phyloP scores from a whole-genome alignment of 2,329 filamentous ascomycete genomes.

The Aspergillus sp. region DNA sequence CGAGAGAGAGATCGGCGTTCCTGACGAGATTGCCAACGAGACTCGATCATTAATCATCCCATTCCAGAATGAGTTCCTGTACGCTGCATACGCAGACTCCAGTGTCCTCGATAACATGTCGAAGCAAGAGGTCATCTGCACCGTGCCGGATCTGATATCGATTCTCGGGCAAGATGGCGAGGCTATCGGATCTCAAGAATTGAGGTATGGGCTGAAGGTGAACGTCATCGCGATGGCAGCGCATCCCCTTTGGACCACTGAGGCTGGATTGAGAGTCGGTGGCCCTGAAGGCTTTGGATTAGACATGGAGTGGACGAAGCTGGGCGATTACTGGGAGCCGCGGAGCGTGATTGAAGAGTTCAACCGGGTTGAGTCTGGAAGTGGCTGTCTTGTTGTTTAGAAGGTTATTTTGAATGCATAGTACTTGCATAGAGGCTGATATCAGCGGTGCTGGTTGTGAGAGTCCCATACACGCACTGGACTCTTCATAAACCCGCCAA shows the following conservation, averaged over 20 bases:
- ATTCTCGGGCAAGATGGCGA: conserved; percentile 46
- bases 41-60: conserved; percentile 15
- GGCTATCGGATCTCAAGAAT: conserved; percentile 50
- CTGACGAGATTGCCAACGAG: conserved; percentile 8
- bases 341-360: background rate
- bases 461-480: too few species aligned
- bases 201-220: conserved; percentile 52
- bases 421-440: too few species aligned
- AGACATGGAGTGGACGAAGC: background rate
- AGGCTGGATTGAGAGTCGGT: conserved; percentile 37
- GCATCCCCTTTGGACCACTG: conserved; percentile 49
- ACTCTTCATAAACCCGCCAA: too few species aligned
- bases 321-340: background rate
- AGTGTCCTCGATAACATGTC: background rate
- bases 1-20: background rate
- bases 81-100: conserved; percentile 18
- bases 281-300: conserved; percentile 40
- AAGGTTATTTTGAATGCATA: background rate
- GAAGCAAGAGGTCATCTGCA: conserved; percentile 19
- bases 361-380: background rate
- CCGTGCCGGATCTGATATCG: conserved; percentile 38
- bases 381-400: background rate
- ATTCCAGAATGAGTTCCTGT: conserved; percentile 30
- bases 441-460: too few species aligned
- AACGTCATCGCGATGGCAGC: conserved; percentile 51